phyloP scores from a whole-genome alignment of 208 protist species.

The Pavlovales sp. region DNA sequence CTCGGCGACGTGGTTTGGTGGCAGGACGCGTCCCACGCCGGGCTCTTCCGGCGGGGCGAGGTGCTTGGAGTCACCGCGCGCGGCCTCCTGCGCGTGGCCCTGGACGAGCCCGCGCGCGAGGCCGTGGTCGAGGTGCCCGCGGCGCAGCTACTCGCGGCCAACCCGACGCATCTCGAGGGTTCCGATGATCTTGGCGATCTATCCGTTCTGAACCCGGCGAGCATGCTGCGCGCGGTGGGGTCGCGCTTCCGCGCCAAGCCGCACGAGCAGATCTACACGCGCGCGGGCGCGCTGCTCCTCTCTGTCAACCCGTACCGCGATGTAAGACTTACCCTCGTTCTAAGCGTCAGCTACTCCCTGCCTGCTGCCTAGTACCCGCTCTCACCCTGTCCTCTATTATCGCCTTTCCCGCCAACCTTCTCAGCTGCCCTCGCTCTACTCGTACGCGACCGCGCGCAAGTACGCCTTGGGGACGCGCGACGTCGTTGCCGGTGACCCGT shows the following conservation, averaged over 20 bases:
- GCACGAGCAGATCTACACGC: slow-evolving; percentile 41
- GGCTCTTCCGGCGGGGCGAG: too few relatives aligned
- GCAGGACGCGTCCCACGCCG: too few relatives aligned
- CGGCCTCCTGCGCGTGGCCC: not conserved
- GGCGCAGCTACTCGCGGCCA: not conserved
- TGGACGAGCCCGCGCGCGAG: not conserved
- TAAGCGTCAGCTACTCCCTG: too few relatives aligned
- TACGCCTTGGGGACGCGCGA: not conserved
- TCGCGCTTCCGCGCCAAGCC: not conserved
- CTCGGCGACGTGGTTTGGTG: too few relatives aligned
- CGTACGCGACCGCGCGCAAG: not conserved
- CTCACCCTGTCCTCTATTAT: too few relatives aligned
- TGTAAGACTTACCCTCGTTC: too few relatives aligned
- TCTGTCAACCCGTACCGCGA: slow-evolving; percentile 46
- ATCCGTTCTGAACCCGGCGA: not conserved
- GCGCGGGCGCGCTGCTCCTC: slow-evolving; percentile 38
- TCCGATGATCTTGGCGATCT: not conserved
- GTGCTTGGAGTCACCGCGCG: too few relatives aligned
- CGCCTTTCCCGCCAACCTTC: too few relatives aligned
- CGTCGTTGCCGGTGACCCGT: not conserved
- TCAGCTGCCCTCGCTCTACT: slow-evolving; percentile 12
- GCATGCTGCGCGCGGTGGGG: not conserved
- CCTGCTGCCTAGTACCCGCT: too few relatives aligned
- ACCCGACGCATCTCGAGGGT: not conserved
- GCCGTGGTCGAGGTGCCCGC: not conserved